Evolutionary conservation across 2,329 filamentous ascomycete genomes (phyloP), one percentile per base, ranked within the genome.

Genomic region (Berkeleyomyces basicola): DNA sequence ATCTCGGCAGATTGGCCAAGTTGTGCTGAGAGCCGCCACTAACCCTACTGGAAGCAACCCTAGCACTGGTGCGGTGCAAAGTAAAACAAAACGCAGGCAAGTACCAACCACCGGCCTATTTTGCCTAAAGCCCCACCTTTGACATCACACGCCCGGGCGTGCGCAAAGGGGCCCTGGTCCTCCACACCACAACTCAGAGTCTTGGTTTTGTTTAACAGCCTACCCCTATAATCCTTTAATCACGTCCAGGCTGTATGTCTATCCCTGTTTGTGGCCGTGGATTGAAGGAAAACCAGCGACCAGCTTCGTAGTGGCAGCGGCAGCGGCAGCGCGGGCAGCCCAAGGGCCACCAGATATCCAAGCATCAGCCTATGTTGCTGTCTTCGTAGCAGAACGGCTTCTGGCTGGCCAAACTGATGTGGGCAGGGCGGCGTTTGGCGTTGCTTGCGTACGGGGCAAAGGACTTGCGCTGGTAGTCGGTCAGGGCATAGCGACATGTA

Each of bases 161-260:
- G 14, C 49, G 1, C 23, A 23, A 23, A 23, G 23, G 23, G 23
- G 23, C 23, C 1, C 23, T 23, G 23, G 23, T 2, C 23, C 23
- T 23, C 2, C 23, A 23, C 23, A 23, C 23, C 23, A 23, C 23
- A 2, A 23, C 23, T 23, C 23, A 23, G 23, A 23, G 49, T 55
- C 49, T 55, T 55, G 49, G 49, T 33, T 23, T 55, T 33, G 49
- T 55, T 55, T 55, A 55, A 31, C 49, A 33, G 37, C 16, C 16
- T 55, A 55, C 49, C 49, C 49, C 49, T 55, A 55, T 55, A 55
- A 55, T 55, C 49, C 49, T 55, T 55, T 55, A 55, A 55, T 55
- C 11, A 55, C 33, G 23, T 23, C 23, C 23, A 23, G 23, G 23
- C 2, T 23, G 23, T 23, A 23, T 23, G 23, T 10, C 10, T 14